These are phyloP conservation scores for Cinnamomum micranthum DNA, from an alignment of 164 flowering plant genomes.

Conservation along the genomic window DNA sequence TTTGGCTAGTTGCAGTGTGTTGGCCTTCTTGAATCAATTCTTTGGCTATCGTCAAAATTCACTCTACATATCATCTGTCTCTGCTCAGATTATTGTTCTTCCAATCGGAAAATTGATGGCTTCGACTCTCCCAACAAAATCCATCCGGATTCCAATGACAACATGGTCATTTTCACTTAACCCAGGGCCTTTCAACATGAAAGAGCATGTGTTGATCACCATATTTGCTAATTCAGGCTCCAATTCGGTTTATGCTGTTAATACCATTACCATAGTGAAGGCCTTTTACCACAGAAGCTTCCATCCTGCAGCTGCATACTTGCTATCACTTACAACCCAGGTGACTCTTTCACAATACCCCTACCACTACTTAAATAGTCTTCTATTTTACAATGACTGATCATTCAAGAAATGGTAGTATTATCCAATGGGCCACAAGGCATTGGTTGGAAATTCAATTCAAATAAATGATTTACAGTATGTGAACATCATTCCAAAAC, in stretches of 20 bases:
- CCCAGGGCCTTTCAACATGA: slow-evolving; percentile 16
- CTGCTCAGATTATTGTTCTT: slow-evolving; percentile 12
- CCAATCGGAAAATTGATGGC: slow-evolving; percentile 16
- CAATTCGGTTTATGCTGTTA: slow-evolving; percentile 40
- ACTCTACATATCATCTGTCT: slow-evolving; percentile 6
- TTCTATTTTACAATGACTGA: not conserved
- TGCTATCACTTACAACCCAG: slow-evolving; percentile 53
- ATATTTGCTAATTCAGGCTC: slow-evolving; percentile 32
- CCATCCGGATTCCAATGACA: not conserved
- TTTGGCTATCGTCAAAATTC: slow-evolving; percentile 3
- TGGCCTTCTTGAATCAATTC: slow-evolving; percentile 9
- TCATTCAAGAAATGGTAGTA: not conserved
- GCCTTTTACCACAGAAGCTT: slow-evolving; percentile 46
- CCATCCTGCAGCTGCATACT: slow-evolving; percentile 39
- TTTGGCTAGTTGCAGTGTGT: not conserved
- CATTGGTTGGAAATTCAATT: not conserved
- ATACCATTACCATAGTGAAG: slow-evolving; percentile 52
- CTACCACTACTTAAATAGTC: not conserved
- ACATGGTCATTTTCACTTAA: slow-evolving; percentile 11
- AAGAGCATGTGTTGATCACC: slow-evolving; percentile 13
- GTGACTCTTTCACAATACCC: slow-evolving; percentile 18
- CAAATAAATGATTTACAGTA: too few relatives aligned
- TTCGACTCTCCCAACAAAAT: slow-evolving; percentile 4
- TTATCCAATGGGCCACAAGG: not conserved
- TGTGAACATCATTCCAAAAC: too few relatives aligned